These are phyloP conservation scores for Fraxinus anomala DNA, from an alignment of 257 asterid species.

Conservation along the genomic window DNA sequence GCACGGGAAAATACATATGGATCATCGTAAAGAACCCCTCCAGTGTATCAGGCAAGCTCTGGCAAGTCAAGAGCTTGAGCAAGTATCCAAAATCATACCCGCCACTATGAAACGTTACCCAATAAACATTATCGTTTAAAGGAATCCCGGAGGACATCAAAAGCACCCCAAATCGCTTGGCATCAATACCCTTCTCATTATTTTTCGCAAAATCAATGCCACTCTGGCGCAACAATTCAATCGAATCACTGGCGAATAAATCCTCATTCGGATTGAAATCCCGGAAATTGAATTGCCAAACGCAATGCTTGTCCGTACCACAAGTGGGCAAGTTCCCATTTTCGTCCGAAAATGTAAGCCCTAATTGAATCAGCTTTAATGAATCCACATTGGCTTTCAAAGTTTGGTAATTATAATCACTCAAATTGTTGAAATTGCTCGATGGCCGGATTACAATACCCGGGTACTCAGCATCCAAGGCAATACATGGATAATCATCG, in stretches of 20 bases:
- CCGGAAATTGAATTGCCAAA: conserved; percentile 78
- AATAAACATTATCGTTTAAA: conserved; percentile 57
- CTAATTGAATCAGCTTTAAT: conserved; percentile 71
- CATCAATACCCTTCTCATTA: conserved; percentile 56
- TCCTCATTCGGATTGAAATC: conserved; percentile 70
- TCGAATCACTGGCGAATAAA: conserved; percentile 61
- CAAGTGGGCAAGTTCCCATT: conserved; percentile 68
- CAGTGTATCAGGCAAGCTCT: conserved; percentile 60
- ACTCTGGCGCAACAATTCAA: conserved; percentile 62
- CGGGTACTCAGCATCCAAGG: conserved; percentile 82
- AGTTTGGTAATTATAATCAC: conserved; percentile 62
- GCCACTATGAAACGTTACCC: conserved; percentile 87
- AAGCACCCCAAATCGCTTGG: conserved; percentile 63
- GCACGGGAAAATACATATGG: conserved; percentile 61
- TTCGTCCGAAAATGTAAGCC: conserved; percentile 68
- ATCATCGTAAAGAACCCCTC: conserved; percentile 54
- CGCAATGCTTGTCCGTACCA: conserved; percentile 60
- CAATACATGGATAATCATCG: conserved; percentile 63
- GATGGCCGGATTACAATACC: conserved; percentile 62
- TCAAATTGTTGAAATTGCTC: conserved; percentile 55
- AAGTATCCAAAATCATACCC: conserved; percentile 66
- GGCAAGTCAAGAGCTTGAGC: conserved; percentile 73
- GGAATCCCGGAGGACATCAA: conserved; percentile 78
- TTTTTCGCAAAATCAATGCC: conserved; percentile 62
- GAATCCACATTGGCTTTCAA: conserved; percentile 69